Evolutionary conservation across 495 filamentous ascomycete genomes (phyloP).

Genomic region (Copromyces sp.): DNA sequence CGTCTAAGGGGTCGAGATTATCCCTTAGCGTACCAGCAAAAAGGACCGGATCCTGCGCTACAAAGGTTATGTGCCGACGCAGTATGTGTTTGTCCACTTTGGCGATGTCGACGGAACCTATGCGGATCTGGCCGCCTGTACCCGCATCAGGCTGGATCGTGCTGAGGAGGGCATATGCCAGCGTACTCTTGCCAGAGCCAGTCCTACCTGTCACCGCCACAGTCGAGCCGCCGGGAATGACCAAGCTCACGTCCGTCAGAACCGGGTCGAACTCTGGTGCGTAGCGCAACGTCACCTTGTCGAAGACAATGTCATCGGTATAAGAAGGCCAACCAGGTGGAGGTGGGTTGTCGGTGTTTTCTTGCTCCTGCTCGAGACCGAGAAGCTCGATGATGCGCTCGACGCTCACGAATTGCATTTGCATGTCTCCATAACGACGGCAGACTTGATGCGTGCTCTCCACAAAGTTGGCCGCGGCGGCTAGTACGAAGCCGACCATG

Average conservation of each 20-base stretch:
- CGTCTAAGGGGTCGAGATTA: conserved; percentile 43
- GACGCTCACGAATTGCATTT: conserved; percentile 85
- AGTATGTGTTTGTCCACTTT: conserved; percentile 43
- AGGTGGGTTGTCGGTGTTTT: conserved; percentile 48
- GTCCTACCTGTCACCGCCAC: conserved; percentile 54
- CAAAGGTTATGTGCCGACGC: conserved; percentile 46
- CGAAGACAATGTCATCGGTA: conserved; percentile 60
- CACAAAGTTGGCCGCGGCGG: conserved; percentile 53
- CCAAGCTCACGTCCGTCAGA: conserved; percentile 51
- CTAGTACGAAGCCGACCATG: conserved; percentile 64
- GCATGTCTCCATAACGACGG: conserved; percentile 64
- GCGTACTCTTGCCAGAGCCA: conserved; percentile 53
- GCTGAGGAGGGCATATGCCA: conserved; percentile 47
- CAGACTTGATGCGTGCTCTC: conserved; percentile 61
- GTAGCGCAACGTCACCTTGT: conserved; percentile 67
- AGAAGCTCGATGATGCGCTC: conserved; percentile 73
- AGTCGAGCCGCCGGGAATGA: conserved; percentile 64
- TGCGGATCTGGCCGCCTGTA: conserved; percentile 44
- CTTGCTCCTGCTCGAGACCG: conserved; percentile 60
- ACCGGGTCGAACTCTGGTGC: conserved; percentile 64
- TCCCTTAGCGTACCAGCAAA: conserved; percentile 46
- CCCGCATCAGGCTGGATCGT: conserved; percentile 32
- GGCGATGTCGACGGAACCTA: conserved; percentile 44
- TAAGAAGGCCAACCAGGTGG: conserved; percentile 67
- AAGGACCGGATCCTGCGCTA: conserved; percentile 53